Percentiles rank a stretch among this genome's conserved stretches.
These are phyloP conservation scores for Lagerstroemia speciosa DNA, from an alignment of 345 rosid species.

Conservation along the genomic window DNA sequence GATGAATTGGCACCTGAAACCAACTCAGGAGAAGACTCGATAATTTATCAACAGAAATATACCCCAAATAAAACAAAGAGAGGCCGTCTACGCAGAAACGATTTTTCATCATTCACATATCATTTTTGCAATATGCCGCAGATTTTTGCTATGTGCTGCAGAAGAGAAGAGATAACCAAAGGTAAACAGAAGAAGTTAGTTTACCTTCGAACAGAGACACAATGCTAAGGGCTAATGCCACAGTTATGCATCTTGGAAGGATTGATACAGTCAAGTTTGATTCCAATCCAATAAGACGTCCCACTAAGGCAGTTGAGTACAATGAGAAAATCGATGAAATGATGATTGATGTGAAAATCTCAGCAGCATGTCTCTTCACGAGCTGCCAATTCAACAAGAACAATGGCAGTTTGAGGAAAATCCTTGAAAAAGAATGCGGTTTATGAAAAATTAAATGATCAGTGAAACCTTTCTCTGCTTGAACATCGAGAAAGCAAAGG, in stretches of 20 bases:
- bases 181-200: neutral
- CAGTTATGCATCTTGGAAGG: constrained; percentile 88
- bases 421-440: neutral
- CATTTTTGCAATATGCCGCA: neutral
- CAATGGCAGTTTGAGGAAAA: neutral
- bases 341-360: constrained; percentile 76
- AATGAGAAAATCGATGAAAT: constrained; percentile 77
- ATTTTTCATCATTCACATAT: neutral
- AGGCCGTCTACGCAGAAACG: neutral
- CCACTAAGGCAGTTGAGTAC: constrained; percentile 80
- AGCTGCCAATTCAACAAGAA: constrained; percentile 45
- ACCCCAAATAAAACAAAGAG: neutral
- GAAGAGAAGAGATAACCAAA: neutral
- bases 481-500: constrained; percentile 95
- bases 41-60: neutral
- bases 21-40: neutral
- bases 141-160: too few relatives aligned
- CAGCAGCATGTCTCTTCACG: constrained; percentile 88
- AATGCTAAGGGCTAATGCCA: constrained; percentile 92
- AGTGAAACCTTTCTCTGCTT: constrained; percentile 74
- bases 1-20: constrained; percentile 77
- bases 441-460: neutral
- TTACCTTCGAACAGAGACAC: constrained; percentile 85
- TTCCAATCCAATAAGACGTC: constrained; percentile 70
- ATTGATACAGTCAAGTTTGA: constrained; percentile 69